Percentiles rank a stretch among this genome's conserved stretches.
phyloP scores from a whole-genome alignment of 345 rosid genomes.

The Kernera saxatilis region DNA sequence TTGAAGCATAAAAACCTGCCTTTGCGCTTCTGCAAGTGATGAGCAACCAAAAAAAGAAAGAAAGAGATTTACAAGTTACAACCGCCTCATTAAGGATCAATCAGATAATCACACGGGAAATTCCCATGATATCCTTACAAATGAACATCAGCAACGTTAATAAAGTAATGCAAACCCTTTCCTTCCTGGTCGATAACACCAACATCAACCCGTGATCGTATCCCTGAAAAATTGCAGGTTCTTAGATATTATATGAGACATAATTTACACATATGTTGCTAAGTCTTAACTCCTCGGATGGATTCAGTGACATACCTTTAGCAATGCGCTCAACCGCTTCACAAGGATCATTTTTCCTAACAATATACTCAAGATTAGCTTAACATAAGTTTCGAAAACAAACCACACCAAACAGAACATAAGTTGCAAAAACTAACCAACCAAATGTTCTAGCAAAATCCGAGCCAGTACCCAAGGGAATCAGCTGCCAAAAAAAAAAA shows the following conservation, averaged over 20 bases:
- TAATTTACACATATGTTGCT: neutral
- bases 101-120: neutral
- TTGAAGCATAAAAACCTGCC: slow-evolving; percentile 90
- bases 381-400: neutral
- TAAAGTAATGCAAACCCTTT: slow-evolving; percentile 63
- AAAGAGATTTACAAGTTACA: slow-evolving; percentile 15
- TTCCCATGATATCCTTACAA: slow-evolving; percentile 51
- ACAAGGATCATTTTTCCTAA: slow-evolving; percentile 79
- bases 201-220: slow-evolving; percentile 60
- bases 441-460: slow-evolving; percentile 93
- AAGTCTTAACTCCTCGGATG: neutral
- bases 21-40: slow-evolving; percentile 79
- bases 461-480: slow-evolving; percentile 94
- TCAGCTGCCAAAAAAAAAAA: slow-evolving; percentile 46
- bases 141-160: slow-evolving; percentile 96
- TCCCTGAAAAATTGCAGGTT: slow-evolving; percentile 43
- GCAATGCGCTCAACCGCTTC: slow-evolving; percentile 84
- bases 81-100: neutral
- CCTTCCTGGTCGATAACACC: slow-evolving; percentile 61
- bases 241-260: neutral
- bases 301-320: slow-evolving; percentile 44
- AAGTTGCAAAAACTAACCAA: slow-evolving; percentile 60
- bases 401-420: neutral
- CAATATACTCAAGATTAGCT: neutral
- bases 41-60: slow-evolving; percentile 1